Base-by-base conservation (phyloP, 371 early-diverging fungal genomes). In the Chytridiales sp. region DNA sequence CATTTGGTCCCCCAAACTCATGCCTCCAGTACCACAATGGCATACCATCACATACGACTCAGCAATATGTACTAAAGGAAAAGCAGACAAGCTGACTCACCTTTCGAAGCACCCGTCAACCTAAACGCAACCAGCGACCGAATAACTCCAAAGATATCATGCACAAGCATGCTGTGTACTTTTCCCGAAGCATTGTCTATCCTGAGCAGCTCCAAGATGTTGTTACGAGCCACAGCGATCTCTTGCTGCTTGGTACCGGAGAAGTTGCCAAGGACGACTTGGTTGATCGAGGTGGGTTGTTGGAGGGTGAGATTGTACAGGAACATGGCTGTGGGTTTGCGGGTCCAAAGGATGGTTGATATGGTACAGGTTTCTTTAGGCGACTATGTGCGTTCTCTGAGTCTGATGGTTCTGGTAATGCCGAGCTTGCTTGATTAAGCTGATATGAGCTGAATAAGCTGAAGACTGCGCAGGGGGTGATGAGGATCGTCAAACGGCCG, bases 211-310 rank as follows among this genome's bases (percentile, higher is more conserved):
- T 95, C 95, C 38, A 98, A 71, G 21, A 83, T 77, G 41, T 86
- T 83, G 31, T 87, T 84, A 47, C 90, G 85, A 6, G 89, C 92
- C 22, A 94, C 84, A 27, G 90, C 78, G 47, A 97, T 82, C 61
- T 98, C 97, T 74, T 98, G 97, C 50, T 84, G 81, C 68, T 89
- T 92, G 4, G 83, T 84, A 17, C 97, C 97, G 24, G 90, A 85
- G 69, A 97, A 98, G 75, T 95, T 92, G 13, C 98, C 98, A 47
- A 92, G 80, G 48, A 87, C 82, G 17, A 92, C 86, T 40, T 84
- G 80, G 59, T 79, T 89, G 56, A 95, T 87, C 64, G 84, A 83
- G 6, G 88, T 84, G 4, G 94, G 78, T 39, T 86, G 83, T 71
- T 91, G 92, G 35, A 98, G 82, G 40, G 94, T 90, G 48, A 95